Evolutionary conservation across 805 yeast genomes (phyloP), one percentile per base, ranked within the genome.

Genomic region (Suhomyces tanzawaensis): DNA sequence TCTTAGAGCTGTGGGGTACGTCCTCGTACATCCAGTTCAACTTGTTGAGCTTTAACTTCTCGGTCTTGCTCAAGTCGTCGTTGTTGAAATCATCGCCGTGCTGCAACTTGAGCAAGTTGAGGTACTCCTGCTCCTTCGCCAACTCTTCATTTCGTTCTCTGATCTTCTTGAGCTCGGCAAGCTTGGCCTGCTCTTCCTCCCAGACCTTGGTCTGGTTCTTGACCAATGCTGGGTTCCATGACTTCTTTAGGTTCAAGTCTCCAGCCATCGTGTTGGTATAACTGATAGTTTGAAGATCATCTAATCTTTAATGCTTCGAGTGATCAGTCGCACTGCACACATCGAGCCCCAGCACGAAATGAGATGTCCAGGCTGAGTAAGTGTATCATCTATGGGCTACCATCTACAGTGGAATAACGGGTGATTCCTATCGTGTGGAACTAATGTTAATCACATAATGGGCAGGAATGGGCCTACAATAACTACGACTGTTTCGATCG

Each of bases 181-280:
- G 63, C 7, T 84, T 80, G 28, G 82, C 82, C 54, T 86, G 89
- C 53, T 93, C 97, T 37, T 69, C 72, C 47, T 79, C 72, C 91
- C 95, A 84, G 24, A 91, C 90, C 52, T 82, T 85, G 47, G 81
- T 82, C 62, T 82, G 88, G 69, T 91, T 91, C 57, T 83, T 85
- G 55, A 85, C 68, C 35, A 87, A 70, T 32, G 84, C 90, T 2
- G 99, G 97, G 60, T 91, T 88, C 99, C 98, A 91, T 44, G 98
- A 91, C 58, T 91, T 91, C 65, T 91, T 85, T 39, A 90, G 62
- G 57, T 91, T 91, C 45, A 91, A 71, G 59, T 90, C 96, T 4
- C 89, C 86, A 1, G 89, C 85, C 57, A 68, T 68, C 13, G 18
- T 23, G 27, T n/a, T n/a, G n/a, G n/a, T n/a, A n/a, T 7, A 7